A percentile compares a stretch with the other conserved stretches of the same genome.
phyloP scores from a whole-genome alignment of 192 early-diverging fungal species.

The Podila clonocystis region DNA sequence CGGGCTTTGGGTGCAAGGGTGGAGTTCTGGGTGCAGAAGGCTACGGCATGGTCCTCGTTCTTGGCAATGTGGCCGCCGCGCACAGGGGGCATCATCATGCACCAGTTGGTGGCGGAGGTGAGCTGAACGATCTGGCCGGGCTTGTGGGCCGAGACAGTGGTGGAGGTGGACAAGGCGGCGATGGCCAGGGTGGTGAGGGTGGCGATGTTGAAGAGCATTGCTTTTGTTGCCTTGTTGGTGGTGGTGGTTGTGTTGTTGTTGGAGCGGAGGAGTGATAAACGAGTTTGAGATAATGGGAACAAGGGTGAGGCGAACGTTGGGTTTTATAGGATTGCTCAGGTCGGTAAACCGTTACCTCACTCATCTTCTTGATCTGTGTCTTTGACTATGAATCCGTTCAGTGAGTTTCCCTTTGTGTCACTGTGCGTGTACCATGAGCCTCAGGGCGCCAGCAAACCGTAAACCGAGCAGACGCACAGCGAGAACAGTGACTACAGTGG shows the following conservation, averaged over 20 bases:
- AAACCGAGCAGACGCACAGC: too few species aligned
- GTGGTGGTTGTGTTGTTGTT: neutral
- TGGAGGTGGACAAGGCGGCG: neutral
- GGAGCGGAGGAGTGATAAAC: neutral
- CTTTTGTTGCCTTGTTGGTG: neutral
- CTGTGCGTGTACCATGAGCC: too few species aligned
- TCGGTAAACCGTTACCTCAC: too few species aligned
- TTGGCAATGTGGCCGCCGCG: constrained; percentile 46
- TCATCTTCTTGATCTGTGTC: too few species aligned
- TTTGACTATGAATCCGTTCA: too few species aligned
- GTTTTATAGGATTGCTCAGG: too few species aligned
- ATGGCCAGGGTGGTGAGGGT: neutral
- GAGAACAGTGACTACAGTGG: too few species aligned
- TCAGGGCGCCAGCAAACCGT: too few species aligned
- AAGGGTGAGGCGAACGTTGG: too few species aligned
- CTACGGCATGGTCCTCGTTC: constrained; percentile 53
- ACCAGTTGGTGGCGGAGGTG: constrained; percentile 26
- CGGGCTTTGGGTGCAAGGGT: constrained; percentile 46
- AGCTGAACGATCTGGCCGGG: constrained; percentile 34
- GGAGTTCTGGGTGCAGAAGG: constrained; percentile 54
- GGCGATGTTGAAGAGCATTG: constrained; percentile 27
- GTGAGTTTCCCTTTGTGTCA: too few species aligned
- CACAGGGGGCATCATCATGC: constrained; percentile 56
- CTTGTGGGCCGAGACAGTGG: constrained; percentile 12
- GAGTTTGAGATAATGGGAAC: too few species aligned